phyloP scores from a whole-genome alignment of 2,329 filamentous ascomycete genomes.

The Sphaerulina musiva region DNA sequence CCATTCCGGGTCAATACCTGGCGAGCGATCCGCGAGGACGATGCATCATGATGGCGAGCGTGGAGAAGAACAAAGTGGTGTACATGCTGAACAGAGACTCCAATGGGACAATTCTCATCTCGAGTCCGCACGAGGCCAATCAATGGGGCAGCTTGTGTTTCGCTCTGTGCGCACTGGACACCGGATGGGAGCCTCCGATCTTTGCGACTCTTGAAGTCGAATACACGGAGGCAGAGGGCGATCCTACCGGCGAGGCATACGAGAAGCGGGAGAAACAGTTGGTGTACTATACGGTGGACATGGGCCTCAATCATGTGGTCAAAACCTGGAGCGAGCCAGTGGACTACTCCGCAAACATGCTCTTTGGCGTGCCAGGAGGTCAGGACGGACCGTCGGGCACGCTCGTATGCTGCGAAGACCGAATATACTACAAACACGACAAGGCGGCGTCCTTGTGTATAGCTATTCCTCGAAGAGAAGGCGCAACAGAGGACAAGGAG shows the following conservation, averaged over 20 bases:
- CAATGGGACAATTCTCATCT: constrained; percentile 91
- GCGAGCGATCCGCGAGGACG: constrained; percentile 92
- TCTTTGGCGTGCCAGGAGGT: constrained; percentile 94
- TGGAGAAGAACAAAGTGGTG: constrained; percentile 99
- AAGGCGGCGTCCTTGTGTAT: constrained; percentile 87
- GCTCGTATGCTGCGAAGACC: constrained; percentile 88
- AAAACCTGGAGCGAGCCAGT: constrained; percentile 94
- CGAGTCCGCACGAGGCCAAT: constrained; percentile 92
- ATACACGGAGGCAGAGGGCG: constrained; percentile 84
- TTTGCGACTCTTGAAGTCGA: constrained; percentile 94
- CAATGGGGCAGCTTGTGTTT: constrained; percentile 87
- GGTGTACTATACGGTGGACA: constrained; percentile 95
- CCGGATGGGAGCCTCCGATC: constrained; percentile 93
- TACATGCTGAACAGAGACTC: constrained; percentile 96
- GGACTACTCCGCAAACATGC: constrained; percentile 76
- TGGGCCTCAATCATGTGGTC: constrained; percentile 94
- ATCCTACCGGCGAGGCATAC: constrained; percentile 75
- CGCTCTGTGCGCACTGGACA: constrained; percentile 79
- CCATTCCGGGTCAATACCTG: constrained; percentile 92
- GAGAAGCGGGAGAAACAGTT: constrained; percentile 80
- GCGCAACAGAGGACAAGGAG: constrained; percentile 84
- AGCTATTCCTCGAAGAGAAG: constrained; percentile 77
- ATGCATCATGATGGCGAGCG: constrained; percentile 85
- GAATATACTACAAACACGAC: constrained; percentile 92
- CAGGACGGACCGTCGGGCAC: constrained; percentile 92